Conservation (phyloP, 2,329 filamentous ascomycete genomes). For the Scortechinia acanthostroma region DNA sequence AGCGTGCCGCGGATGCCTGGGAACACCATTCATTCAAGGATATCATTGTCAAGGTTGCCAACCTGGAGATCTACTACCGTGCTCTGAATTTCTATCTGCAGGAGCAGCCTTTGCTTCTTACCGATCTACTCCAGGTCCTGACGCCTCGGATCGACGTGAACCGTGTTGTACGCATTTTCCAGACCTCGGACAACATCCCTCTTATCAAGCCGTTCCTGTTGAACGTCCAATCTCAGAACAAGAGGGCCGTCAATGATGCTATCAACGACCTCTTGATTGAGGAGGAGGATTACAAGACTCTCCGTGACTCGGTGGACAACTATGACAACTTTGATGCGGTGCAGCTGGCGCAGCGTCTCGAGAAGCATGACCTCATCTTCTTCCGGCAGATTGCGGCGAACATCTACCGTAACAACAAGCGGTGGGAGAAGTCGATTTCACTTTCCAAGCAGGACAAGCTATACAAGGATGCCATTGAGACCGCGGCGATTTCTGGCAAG, state of each 20-base stretch:
- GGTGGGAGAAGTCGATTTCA: constrained; percentile 97
- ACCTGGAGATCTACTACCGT: constrained; percentile 98
- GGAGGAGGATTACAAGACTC: constrained; percentile 97
- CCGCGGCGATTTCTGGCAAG: constrained; percentile 85
- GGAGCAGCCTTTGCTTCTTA: constrained; percentile 89
- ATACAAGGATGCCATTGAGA: constrained; percentile 99
- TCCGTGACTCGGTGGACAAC: constrained; percentile 94
- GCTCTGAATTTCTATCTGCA: constrained; percentile 95
- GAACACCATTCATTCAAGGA: constrained; percentile 99
- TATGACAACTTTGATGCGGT: constrained; percentile 98
- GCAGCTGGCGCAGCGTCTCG: constrained; percentile 81
- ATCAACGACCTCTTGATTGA: constrained; percentile 97
- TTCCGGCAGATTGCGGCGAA: constrained; percentile 97
- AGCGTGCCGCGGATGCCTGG: constrained; percentile 94
- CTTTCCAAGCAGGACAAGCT: constrained; percentile 98
- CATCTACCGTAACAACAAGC: constrained; percentile 99
- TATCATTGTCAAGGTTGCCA: constrained; percentile 93
- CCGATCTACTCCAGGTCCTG: constrained; percentile 85
- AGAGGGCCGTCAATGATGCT: constrained; percentile 93
- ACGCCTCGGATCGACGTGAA: constrained; percentile 96
- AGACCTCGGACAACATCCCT: constrained; percentile 95
- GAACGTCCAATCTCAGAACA: constrained; percentile 94
- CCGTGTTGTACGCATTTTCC: constrained; percentile 97
- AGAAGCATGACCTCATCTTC: constrained; percentile 97
- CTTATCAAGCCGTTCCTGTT: constrained; percentile 98